Evolutionary conservation across 352 stramenopile genomes (phyloP).

Genomic region (Thalassiosira hispida): DNA sequence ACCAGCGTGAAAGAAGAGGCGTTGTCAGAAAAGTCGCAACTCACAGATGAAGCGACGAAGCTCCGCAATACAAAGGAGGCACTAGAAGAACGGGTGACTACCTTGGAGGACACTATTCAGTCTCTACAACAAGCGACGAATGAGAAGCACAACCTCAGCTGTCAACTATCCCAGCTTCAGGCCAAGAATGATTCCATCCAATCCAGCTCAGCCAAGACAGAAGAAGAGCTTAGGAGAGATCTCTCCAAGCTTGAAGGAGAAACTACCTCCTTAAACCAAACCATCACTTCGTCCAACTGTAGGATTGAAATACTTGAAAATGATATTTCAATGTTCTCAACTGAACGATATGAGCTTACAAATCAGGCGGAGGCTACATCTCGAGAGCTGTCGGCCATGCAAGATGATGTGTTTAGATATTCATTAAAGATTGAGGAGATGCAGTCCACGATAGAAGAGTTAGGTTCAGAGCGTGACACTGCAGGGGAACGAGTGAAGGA

Average conservation of each 20-base stretch:
- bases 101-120: not conserved
- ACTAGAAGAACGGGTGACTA: not conserved
- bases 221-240: not conserved
- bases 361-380: not conserved
- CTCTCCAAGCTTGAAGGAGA: not conserved
- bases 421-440: not conserved
- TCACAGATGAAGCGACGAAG: not conserved
- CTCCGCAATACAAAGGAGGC: not conserved
- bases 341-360: slow-evolving; percentile 3
- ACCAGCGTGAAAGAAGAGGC: not conserved
- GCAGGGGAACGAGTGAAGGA: not conserved
- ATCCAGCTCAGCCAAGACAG: not conserved
- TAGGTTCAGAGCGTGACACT: not conserved
- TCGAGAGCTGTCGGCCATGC: not conserved
- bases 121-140: slow-evolving; percentile 1
- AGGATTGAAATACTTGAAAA: not conserved
- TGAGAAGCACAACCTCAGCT: slow-evolving; percentile 4
- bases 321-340: not conserved
- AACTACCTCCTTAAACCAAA: too few species aligned
- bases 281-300: not conserved
- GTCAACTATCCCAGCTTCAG: not conserved
- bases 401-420: not conserved
- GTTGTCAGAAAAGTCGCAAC: not conserved
- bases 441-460: not conserved
- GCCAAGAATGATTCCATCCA: slow-evolving; percentile 7